Evolutionary conservation across 768 basidiomycete genomes (phyloP).

Genomic region (Xanthoconium purpureum): DNA sequence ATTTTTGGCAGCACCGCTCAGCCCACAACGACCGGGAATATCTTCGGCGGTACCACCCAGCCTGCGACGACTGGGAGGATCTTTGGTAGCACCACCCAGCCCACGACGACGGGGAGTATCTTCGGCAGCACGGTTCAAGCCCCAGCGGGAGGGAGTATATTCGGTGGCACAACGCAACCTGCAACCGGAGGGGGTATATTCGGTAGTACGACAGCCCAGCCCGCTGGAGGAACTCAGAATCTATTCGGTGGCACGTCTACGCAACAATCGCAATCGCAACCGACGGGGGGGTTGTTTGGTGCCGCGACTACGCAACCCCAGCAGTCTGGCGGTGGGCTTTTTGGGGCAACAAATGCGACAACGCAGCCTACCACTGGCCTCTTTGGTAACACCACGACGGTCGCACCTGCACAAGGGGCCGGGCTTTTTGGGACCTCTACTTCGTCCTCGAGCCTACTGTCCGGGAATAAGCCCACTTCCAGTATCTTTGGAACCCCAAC

Average conservation of each 20-base stretch:
- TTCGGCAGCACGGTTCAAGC: constrained; percentile 13
- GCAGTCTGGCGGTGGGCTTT: constrained; percentile 23
- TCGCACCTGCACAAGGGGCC: constrained; percentile 15
- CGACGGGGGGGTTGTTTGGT: constrained; percentile 23
- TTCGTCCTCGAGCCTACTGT: constrained; percentile 32
- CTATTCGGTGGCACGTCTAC: constrained; percentile 23
- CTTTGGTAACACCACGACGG: constrained; percentile 28
- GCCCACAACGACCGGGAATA: background rate
- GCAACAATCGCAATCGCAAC: constrained; percentile 15
- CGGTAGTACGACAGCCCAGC: constrained; percentile 19
- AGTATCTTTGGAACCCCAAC: constrained; percentile 30
- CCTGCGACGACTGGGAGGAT: background rate
- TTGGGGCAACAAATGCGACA: constrained; percentile 21
- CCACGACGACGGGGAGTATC: constrained; percentile 7
- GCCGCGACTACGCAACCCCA: constrained; percentile 18
- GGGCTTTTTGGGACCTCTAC: constrained; percentile 29
- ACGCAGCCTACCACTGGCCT: constrained; percentile 20
- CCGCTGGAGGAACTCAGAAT: constrained; percentile 13
- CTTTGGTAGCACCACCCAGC: constrained; percentile 15
- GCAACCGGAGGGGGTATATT: constrained; percentile 22
- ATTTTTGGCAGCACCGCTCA: constrained; percentile 19
- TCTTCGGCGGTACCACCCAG: background rate
- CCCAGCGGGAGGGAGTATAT: constrained; percentile 19
- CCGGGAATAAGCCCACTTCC: constrained; percentile 35
- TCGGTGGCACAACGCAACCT: constrained; percentile 18